phyloP scores from a whole-genome alignment of 768 basidiomycete species.

The Phlebiopsis gigantea region DNA sequence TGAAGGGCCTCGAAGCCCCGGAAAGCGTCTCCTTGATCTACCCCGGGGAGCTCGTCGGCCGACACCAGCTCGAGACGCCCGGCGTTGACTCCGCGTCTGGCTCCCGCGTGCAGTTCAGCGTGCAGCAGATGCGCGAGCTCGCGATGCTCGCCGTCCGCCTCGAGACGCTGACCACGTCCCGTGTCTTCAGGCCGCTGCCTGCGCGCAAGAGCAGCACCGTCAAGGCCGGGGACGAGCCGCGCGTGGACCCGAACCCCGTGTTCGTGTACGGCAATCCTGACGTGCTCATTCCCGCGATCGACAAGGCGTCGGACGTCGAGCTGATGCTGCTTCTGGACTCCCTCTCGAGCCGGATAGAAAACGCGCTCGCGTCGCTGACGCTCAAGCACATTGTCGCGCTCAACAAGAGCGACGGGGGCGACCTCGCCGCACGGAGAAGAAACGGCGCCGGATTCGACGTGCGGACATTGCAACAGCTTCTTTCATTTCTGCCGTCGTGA shows the following conservation, averaged over 20 bases:
- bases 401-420: slow-evolving; percentile 29
- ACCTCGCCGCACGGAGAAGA: slow-evolving; percentile 21
- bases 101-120: slow-evolving; percentile 58
- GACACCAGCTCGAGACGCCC: slow-evolving; percentile 45
- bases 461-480: slow-evolving; percentile 41
- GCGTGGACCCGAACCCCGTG: slow-evolving; percentile 13
- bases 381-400: slow-evolving; percentile 15
- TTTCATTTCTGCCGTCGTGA: slow-evolving; percentile 25
- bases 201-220: slow-evolving; percentile 42
- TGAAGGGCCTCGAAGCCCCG: slow-evolving; percentile 92
- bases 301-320: slow-evolving; percentile 68
- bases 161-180: slow-evolving; percentile 65
- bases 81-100: slow-evolving; percentile 32
- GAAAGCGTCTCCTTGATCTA: slow-evolving; percentile 85
- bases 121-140: slow-evolving; percentile 72
- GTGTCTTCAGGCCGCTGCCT: slow-evolving; percentile 46
- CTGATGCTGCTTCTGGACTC: slow-evolving; percentile 73
- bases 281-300: slow-evolving; percentile 64
- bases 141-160: slow-evolving; percentile 71
- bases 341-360: slow-evolving; percentile 70
- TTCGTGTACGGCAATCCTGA: slow-evolving; percentile 56
- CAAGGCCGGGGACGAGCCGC: slow-evolving; percentile 22
- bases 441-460: slow-evolving; percentile 37
- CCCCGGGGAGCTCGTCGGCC: slow-evolving; percentile 65
- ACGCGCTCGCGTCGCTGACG: slow-evolving; percentile 37